A percentile compares a stretch with the other conserved stretches of the same genome.
Conservation (phyloP, 805 yeast genomes). For the Candida sakaeoensis region DNA sequence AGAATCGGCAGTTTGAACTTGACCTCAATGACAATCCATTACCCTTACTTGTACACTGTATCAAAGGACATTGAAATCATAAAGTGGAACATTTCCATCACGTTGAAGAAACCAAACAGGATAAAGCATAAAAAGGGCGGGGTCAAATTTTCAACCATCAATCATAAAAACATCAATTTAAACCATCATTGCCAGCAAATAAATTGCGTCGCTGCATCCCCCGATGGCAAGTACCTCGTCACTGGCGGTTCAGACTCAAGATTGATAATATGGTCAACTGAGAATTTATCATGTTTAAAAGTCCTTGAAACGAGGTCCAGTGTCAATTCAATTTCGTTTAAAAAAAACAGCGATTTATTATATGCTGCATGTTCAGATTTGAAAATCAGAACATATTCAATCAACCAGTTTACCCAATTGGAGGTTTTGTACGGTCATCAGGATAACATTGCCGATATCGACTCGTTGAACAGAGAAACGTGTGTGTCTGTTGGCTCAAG, state of each 20-base stretch:
- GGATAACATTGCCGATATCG: constrained; percentile 77
- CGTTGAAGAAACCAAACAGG: constrained; percentile 58
- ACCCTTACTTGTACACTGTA: constrained; percentile 69
- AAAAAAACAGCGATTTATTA: constrained; percentile 77
- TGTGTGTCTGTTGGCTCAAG: constrained; percentile 96
- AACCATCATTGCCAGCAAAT: constrained; percentile 80
- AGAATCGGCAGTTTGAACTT: constrained; percentile 61
- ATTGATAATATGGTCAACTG: constrained; percentile 82
- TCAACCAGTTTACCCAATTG: constrained; percentile 82
- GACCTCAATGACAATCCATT: constrained; percentile 52
- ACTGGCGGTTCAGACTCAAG: constrained; percentile 88
- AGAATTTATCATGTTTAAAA: constrained; percentile 68
- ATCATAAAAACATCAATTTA: constrained; percentile 47
- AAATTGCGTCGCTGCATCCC: constrained; percentile 73
- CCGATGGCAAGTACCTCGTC: constrained; percentile 83
- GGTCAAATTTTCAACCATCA: constrained; percentile 36
- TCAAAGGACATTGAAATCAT: constrained; percentile 78
- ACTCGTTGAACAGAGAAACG: constrained; percentile 80
- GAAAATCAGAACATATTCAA: constrained; percentile 80
- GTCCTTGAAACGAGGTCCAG: constrained; percentile 76
- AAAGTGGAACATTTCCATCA: constrained; percentile 63
- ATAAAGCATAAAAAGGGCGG: constrained; percentile 68
- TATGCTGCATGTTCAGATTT: constrained; percentile 93
- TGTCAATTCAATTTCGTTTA: constrained; percentile 70
- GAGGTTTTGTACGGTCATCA: constrained; percentile 96